Conservation (phyloP, 1,284 basidiomycete genomes). For the Naganishia cerealis region DNA sequence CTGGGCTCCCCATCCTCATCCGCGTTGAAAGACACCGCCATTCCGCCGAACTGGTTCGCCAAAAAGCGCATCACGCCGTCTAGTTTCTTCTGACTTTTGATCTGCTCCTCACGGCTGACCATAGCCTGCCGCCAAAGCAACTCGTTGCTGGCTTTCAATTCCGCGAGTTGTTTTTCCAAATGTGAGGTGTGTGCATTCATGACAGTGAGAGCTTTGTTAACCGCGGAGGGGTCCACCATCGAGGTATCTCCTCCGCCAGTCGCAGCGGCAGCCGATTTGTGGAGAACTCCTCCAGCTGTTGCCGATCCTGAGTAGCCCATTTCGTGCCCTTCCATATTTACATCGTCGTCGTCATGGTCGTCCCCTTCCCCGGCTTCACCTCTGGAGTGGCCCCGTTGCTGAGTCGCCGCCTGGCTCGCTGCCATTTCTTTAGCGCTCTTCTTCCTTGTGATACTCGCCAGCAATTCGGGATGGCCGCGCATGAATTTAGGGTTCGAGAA, state of each 20-base stretch:
- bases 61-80: constrained; percentile 92
- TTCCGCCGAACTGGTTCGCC: constrained; percentile 80
- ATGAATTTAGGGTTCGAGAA: constrained; percentile 89
- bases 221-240: constrained; percentile 69
- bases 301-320: neutral
- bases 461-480: constrained; percentile 81
- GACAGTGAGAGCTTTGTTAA: constrained; percentile 78
- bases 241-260: constrained; percentile 40
- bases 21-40: constrained; percentile 49
- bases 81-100: constrained; percentile 95
- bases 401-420: constrained; percentile 36
- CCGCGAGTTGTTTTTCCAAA: constrained; percentile 82
- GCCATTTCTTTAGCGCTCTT: constrained; percentile 55
- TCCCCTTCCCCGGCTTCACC: constrained; percentile 38
- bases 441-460: constrained; percentile 83
- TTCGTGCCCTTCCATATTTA: constrained; percentile 25
- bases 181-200: constrained; percentile 81
- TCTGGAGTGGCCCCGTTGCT: constrained; percentile 36
- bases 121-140: constrained; percentile 89
- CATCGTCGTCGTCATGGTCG: constrained; percentile 34
- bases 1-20: constrained; percentile 35
- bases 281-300: neutral
- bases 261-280: neutral
- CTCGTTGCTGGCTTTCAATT: constrained; percentile 83
- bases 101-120: constrained; percentile 72